A percentile compares a stretch with the other conserved stretches of the same genome.
Conservation (phyloP, 129 eudicot species). For the carrot (Daucus carota) region DNA sequence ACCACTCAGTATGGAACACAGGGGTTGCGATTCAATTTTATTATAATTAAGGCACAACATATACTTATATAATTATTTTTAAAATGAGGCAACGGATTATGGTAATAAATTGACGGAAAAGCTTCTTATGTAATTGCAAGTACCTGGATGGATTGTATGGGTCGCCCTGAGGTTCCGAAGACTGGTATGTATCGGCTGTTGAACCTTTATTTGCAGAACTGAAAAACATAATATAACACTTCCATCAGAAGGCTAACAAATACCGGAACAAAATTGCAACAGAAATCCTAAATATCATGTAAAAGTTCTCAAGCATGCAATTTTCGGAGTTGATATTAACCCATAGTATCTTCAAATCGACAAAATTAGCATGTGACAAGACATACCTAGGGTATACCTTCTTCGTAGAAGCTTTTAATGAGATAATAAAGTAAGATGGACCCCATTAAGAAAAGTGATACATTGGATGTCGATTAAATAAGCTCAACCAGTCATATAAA, state of each 20-base stretch:
- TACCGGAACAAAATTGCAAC: neutral
- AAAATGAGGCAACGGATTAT: neutral
- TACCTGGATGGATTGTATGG: constrained; percentile 45
- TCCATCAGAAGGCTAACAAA: neutral
- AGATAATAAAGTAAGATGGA: neutral
- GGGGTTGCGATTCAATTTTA: neutral
- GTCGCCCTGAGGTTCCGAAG: constrained; percentile 24
- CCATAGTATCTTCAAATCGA: neutral
- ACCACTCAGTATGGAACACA: neutral
- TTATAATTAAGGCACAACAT: neutral
- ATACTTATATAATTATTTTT: neutral
- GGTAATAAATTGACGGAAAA: neutral
- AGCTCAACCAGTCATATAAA: neutral
- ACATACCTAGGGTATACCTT: too few relatives aligned
- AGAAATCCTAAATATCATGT: neutral
- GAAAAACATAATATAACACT: constrained; percentile 10
- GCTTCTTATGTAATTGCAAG: neutral
- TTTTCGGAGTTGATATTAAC: neutral
- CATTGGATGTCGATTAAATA: neutral
- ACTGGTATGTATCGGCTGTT: constrained; percentile 25
- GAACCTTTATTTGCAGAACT: constrained; percentile 30
- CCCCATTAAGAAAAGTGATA: neutral
- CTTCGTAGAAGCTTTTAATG: neutral
- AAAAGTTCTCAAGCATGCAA: neutral
- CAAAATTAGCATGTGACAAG: neutral